Base-by-base conservation (phyloP, 148 eudicot species). In the Cornus suecica region DNA sequence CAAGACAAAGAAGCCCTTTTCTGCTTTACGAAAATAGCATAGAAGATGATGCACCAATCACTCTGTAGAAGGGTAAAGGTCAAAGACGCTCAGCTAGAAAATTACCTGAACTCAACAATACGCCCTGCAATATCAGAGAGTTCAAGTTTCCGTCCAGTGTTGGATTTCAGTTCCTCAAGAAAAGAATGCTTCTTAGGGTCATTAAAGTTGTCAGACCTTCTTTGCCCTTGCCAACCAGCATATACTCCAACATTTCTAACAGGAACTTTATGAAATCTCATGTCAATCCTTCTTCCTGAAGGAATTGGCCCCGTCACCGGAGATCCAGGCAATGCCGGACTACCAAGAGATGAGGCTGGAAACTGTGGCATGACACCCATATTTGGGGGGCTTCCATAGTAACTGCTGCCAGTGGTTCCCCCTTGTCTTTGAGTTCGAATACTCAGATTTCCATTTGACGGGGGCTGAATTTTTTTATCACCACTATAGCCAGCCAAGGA, bases 141-240 rank as follows among this genome's bases (percentile, higher is more conserved):
- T 64, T 94, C 97, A 71, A 92, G 79, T 83, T 87, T 86, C 72
- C 88, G 86, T 52, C 86, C 91, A 82, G 78, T 85, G 74, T 86
- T 85, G 26, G 91, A 84, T 80, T 92, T 94, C 58, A 94, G 80
- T 73, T 94, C 98, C 71, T 94, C 97, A 78, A 94, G 97, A 71
- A 92, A 83, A 66, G 97, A 87, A 76, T 85, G 81, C 52, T 86
- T 83, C 72, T 86, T 91, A 31, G 86, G 78, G 78, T 84, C 87
- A 80, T 71, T 81, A 10, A 84, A 79, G 66, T 69, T 76, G 24
- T 90, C 90, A 70, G 73, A 48, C 48, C 89, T 91, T 77, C 89
- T 84, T 73, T 84, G 91, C 72, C 90, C 92, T 66, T 83, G 89
- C 92, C 94, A 92, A 69, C 88, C 85, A 68, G 84, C 27, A 83